phyloP scores from a whole-genome alignment of 192 early-diverging fungal species.

The Umbelopsis ramanniana region DNA sequence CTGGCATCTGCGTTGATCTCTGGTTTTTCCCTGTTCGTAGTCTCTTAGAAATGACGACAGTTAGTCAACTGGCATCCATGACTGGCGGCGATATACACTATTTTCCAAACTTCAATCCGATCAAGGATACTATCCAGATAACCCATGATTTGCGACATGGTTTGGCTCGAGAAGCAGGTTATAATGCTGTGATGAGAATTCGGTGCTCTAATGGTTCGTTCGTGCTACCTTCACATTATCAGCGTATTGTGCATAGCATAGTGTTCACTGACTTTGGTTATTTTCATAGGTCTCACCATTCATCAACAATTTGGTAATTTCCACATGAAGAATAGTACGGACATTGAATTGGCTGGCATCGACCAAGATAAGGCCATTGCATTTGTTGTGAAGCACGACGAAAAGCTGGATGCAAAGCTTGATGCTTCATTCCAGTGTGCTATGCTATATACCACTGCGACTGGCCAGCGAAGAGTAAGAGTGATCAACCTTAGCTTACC shows the following conservation, averaged over 20 bases:
- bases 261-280: not conserved
- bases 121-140: slow-evolving; percentile 73
- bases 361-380: slow-evolving; percentile 85
- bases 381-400: slow-evolving; percentile 84
- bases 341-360: slow-evolving; percentile 91
- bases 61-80: slow-evolving; percentile 73
- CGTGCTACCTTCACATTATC: not conserved
- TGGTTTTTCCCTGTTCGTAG: slow-evolving; percentile 84
- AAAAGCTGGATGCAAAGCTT: slow-evolving; percentile 82
- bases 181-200: slow-evolving; percentile 85
- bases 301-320: slow-evolving; percentile 94
- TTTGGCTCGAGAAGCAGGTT: slow-evolving; percentile 79
- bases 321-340: slow-evolving; percentile 88
- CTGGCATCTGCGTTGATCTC: slow-evolving; percentile 86
- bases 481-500: slow-evolving; percentile 87
- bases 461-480: slow-evolving; percentile 87
- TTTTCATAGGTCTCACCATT: slow-evolving; percentile 64
- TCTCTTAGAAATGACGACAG: slow-evolving; percentile 72
- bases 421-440: slow-evolving; percentile 91
- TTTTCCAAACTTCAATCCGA: slow-evolving; percentile 83
- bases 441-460: slow-evolving; percentile 91
- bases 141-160: slow-evolving; percentile 72
- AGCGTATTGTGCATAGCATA: slow-evolving; percentile 21
- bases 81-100: slow-evolving; percentile 88
- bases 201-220: slow-evolving; percentile 81